Evolutionary conservation across 2,329 filamentous ascomycete species (phyloP).

Genomic region (Alternaria brassicae): DNA sequence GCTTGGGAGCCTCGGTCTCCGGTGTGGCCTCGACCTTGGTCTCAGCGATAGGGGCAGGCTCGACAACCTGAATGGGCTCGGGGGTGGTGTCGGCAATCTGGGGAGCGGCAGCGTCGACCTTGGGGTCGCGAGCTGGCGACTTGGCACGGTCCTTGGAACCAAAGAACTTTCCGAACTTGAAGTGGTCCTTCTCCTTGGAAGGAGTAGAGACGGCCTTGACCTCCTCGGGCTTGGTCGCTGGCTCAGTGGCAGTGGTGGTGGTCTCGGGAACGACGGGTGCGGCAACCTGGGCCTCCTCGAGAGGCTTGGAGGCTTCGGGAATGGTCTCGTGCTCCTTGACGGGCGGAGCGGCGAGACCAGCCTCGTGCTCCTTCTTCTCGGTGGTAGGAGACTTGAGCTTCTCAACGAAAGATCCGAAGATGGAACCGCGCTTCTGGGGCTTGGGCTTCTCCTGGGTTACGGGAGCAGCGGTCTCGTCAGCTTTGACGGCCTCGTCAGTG

Average conservation of each 20-base stretch:
- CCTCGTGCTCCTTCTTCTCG: slow-evolving; percentile 75
- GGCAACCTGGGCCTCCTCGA: slow-evolving; percentile 49
- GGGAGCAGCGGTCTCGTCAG: slow-evolving; percentile 49
- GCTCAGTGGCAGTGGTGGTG: slow-evolving; percentile 34
- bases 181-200: slow-evolving; percentile 55
- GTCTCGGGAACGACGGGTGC: slow-evolving; percentile 44
- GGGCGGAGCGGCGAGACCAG: slow-evolving; percentile 57
- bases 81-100: slow-evolving; percentile 42
- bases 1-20: slow-evolving; percentile 55
- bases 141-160: slow-evolving; percentile 61
- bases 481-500: slow-evolving; percentile 57
- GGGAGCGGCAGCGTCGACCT: slow-evolving; percentile 51
- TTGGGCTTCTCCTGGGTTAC: slow-evolving; percentile 60
- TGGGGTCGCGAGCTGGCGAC: slow-evolving; percentile 51
- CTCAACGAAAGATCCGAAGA: slow-evolving; percentile 79
- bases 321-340: slow-evolving; percentile 57
- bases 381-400: slow-evolving; percentile 57
- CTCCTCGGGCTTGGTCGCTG: slow-evolving; percentile 39
- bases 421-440: slow-evolving; percentile 81
- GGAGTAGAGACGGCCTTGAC: slow-evolving; percentile 50
- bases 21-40: slow-evolving; percentile 52
- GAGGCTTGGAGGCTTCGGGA: slow-evolving; percentile 44
- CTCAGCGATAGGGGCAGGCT: slow-evolving; percentile 48
- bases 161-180: slow-evolving; percentile 62
- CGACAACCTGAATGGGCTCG: slow-evolving; percentile 16